Conservation (phyloP, 176 grass and related monocot species). For the Aegilops umbellulata region DNA sequence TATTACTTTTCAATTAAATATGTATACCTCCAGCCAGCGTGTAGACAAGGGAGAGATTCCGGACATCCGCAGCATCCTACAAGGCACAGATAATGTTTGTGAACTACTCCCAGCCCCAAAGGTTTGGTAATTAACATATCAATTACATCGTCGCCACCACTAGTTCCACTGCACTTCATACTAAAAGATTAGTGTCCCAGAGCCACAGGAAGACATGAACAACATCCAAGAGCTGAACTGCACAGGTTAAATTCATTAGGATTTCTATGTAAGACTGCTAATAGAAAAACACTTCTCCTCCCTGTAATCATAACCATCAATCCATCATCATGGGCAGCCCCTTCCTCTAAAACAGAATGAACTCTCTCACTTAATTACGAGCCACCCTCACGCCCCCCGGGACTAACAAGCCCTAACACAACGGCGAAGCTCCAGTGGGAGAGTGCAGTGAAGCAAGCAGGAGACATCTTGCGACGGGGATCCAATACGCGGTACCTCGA, state of each 20-base stretch:
- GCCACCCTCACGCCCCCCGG: background rate
- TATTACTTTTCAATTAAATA: background rate
- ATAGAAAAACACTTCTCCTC: background rate
- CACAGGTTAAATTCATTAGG: background rate
- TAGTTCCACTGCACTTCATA: background rate
- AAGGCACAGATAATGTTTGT: background rate
- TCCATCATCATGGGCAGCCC: background rate
- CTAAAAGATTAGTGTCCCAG: background rate
- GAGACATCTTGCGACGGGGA: background rate
- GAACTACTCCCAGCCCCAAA: background rate
- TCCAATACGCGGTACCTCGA: conserved; percentile 41
- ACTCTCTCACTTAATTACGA: background rate
- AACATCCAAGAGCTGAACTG: background rate
- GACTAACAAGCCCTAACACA: background rate
- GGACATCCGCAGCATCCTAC: conserved; percentile 80
- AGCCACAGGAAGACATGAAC: background rate
- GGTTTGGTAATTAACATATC: background rate
- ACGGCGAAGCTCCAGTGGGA: background rate
- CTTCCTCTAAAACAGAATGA: background rate
- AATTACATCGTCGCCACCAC: background rate
- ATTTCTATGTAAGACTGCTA: background rate
- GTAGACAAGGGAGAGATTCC: conserved; percentile 90
- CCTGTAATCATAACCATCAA: background rate
- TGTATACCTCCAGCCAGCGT: conserved; percentile 74
- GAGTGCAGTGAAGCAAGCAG: background rate